Conservation (phyloP, 139 green algal genomes). For the Klebsormidium nitens region DNA sequence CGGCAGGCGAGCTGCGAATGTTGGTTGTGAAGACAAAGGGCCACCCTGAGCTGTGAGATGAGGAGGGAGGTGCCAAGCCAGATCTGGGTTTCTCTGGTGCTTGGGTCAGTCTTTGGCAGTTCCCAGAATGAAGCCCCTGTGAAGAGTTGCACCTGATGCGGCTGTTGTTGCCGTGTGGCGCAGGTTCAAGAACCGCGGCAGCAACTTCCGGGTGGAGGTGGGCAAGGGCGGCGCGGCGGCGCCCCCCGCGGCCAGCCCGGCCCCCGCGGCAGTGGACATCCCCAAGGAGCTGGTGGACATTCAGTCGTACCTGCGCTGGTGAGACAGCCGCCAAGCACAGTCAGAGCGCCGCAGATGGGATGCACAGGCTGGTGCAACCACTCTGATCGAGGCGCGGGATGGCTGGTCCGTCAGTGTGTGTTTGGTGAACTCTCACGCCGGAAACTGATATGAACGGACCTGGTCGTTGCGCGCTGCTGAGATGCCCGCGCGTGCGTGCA, state of each 20-base stretch:
- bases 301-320: slow-evolving; percentile 31
- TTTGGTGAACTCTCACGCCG: no score
- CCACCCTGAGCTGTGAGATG: neutral
- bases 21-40: neutral
- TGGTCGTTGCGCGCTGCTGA: no score
- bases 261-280: slow-evolving; percentile 11
- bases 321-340: neutral
- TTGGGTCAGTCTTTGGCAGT: neutral
- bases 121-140: neutral
- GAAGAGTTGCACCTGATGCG: slow-evolving; percentile 25
- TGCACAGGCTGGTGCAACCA: neutral
- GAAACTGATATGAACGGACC: no score
- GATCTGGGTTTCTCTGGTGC: neutral
- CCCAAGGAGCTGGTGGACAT: slow-evolving; percentile 26
- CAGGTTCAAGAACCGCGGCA: slow-evolving; percentile 65
- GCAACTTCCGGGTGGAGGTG: slow-evolving; percentile 80
- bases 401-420: no score
- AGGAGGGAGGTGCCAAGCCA: neutral
- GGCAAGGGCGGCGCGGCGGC: neutral
- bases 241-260: neutral
- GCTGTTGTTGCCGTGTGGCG: slow-evolving; percentile 20
- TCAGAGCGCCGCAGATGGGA: neutral
- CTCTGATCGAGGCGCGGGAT: no score
- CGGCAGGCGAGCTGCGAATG: neutral
- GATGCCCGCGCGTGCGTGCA: no score